Evolutionary conservation across 129 eudicot genomes (phyloP).

Genomic region (Kitagawia praeruptora): DNA sequence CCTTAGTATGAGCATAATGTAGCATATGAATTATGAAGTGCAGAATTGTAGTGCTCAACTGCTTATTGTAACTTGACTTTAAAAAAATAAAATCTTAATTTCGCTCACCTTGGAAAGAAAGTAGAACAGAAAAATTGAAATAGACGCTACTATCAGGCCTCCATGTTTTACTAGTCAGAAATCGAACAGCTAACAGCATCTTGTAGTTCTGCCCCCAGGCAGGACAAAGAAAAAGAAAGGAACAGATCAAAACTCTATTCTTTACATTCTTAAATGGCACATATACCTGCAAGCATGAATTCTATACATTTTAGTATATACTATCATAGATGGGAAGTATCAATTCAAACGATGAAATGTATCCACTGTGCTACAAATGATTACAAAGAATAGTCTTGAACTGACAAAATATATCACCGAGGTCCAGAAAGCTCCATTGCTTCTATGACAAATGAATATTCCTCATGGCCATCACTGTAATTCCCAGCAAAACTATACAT

Average conservation of each 20-base stretch:
- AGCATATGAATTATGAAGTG: not conserved
- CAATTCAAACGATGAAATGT: not conserved
- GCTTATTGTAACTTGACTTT: not conserved
- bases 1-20: not conserved
- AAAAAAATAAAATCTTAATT: not conserved
- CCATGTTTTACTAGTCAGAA: not conserved
- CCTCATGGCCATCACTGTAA: conserved; percentile 33
- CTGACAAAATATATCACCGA: conserved; percentile 20
- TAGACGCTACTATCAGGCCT: not conserved
- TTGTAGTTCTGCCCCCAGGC: not conserved
- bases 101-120: not conserved
- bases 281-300: not conserved
- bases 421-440: conserved; percentile 67
- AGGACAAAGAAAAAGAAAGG: not conserved
- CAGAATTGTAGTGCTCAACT: not conserved
- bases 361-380: not conserved
- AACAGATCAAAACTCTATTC: not conserved
- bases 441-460: conserved; percentile 7
- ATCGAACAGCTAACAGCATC: not conserved
- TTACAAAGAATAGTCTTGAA: not conserved
- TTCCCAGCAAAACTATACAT: conserved; percentile 48
- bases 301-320: not conserved
- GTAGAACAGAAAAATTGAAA: not conserved
- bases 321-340: not conserved
- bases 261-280: not conserved